A percentile compares a stretch with the other conserved stretches of the same genome.
These are phyloP conservation scores for Trichosporon ovoides DNA, from an alignment of 1,284 basidiomycete species.

Conservation along the genomic window DNA sequence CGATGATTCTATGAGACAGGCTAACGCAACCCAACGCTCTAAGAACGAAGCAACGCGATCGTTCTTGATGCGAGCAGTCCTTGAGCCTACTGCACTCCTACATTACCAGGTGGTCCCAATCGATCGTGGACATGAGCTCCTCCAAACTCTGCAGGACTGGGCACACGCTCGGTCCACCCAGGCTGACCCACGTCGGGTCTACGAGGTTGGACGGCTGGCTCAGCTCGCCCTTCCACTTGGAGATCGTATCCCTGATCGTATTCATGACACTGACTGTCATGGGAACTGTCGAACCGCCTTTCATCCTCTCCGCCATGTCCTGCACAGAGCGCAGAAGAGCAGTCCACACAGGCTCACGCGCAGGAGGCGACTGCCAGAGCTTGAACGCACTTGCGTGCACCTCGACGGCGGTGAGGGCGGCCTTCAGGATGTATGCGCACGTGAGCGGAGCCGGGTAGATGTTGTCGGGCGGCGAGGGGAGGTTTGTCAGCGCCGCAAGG, in stretches of 20 bases:
- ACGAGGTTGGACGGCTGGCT: background rate
- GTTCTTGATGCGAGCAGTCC: too few species aligned
- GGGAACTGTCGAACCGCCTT: constrained; percentile 26
- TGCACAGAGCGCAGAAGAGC: background rate
- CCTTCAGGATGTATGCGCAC: constrained; percentile 3
- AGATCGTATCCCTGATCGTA: background rate
- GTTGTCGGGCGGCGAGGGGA: background rate
- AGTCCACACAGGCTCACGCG: constrained; percentile 5
- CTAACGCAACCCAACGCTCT: too few species aligned
- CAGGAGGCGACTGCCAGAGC: constrained; percentile 6
- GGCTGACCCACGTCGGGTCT: background rate
- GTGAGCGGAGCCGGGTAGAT: constrained; percentile 9
- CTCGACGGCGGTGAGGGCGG: constrained; percentile 2
- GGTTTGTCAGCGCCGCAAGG: constrained; percentile 4
- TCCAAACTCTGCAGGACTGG: background rate
- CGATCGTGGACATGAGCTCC: constrained; percentile 3
- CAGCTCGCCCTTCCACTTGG: background rate
- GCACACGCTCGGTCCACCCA: background rate
- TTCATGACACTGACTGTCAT: constrained; percentile 4
- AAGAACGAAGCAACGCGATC: too few species aligned
- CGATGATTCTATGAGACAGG: too few species aligned
- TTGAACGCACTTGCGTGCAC: constrained; percentile 7
- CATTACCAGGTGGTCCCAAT: constrained; percentile 1
- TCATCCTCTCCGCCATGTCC: constrained; percentile 9
- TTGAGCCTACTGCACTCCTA: background rate